Conservation (phyloP, 2,329 filamentous ascomycete species). For the Fonsecaea nubica region DNA sequence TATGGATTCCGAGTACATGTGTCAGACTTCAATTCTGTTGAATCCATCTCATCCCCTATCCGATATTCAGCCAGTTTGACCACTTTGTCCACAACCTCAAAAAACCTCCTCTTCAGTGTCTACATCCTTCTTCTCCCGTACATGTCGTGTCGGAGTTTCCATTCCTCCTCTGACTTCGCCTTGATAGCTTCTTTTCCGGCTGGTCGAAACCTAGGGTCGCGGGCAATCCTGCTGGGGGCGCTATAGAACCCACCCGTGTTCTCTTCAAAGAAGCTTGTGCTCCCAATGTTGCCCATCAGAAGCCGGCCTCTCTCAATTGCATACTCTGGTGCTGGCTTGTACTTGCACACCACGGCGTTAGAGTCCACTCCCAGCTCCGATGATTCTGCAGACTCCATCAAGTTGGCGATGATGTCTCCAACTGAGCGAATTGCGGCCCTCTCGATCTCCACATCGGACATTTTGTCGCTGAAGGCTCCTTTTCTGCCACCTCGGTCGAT, state of each 20-base stretch:
- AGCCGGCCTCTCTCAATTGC: conserved; percentile 34
- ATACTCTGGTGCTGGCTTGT: conserved; percentile 36
- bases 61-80: background rate
- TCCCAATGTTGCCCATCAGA: conserved; percentile 23
- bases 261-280: conserved; percentile 38
- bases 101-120: conserved; percentile 4
- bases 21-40: conserved; percentile 4
- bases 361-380: conserved; percentile 3
- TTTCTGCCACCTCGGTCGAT: background rate
- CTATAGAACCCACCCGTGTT: conserved; percentile 32
- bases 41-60: conserved; percentile 1
- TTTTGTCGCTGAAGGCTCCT: conserved; percentile 2
- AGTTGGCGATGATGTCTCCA: conserved; percentile 34
- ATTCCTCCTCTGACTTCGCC: conserved; percentile 33
- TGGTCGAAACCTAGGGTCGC: conserved; percentile 40
- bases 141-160: conserved; percentile 32
- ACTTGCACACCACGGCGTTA: conserved; percentile 23
- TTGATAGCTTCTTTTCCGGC: conserved; percentile 34
- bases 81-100: background rate
- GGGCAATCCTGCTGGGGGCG: conserved; percentile 37
- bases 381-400: conserved; percentile 22
- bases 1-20: conserved; percentile 6
- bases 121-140: conserved; percentile 34
- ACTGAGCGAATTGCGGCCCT: conserved; percentile 31
- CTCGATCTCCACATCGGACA: conserved; percentile 25